Base-by-base conservation (phyloP, 192 early-diverging fungal species). In the Coemansia reversa region DNA sequence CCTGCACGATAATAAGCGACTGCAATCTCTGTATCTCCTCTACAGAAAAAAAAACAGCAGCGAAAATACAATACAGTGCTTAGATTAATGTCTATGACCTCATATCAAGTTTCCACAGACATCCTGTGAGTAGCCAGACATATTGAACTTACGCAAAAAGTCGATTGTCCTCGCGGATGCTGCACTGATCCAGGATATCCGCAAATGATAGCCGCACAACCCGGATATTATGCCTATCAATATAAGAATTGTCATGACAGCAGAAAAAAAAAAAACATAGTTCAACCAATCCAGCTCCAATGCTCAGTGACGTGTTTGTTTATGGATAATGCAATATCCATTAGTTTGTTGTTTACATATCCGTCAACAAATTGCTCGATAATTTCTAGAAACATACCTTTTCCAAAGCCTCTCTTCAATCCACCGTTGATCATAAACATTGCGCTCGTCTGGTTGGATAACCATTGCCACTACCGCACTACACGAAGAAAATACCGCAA, bases 1-100 rank as follows among this genome's bases (percentile, higher is more conserved):
- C 89, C 96, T 6, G 95, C 90, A 32, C 96, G 85, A 70, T 86
- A 97, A 73, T 98, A 98, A 2, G 86, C 84, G 4, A 98, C 92
- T 3, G 94, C 87, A 11, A 98, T 79, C 63, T 96, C 92, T 23
- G 86, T 65, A 14, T 74, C 83, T 58, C 79, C 88, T 30, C 91
- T 92, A 65, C 52, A 52, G 51, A 4, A 50, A 23, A 1, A 50
- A 39, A 20, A 35, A 30, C 20, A 19, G 48, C 22, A 45, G 16
- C 39, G 14, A 45, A 2, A 16, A 16, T 14, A 45, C 14, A 16
- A 16, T 14, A 45, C 39, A 45, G 39, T 16, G 3, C 39, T 45
- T 12, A 45, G 39, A 0, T 45, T 14, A 45, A 45, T 45, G 39
- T 45, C 14, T 4, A 14, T 45, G 39, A 16, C 8, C 14, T 16